These are phyloP conservation scores for Collybia sordida DNA, from an alignment of 768 basidiomycete species.

Conservation along the genomic window DNA sequence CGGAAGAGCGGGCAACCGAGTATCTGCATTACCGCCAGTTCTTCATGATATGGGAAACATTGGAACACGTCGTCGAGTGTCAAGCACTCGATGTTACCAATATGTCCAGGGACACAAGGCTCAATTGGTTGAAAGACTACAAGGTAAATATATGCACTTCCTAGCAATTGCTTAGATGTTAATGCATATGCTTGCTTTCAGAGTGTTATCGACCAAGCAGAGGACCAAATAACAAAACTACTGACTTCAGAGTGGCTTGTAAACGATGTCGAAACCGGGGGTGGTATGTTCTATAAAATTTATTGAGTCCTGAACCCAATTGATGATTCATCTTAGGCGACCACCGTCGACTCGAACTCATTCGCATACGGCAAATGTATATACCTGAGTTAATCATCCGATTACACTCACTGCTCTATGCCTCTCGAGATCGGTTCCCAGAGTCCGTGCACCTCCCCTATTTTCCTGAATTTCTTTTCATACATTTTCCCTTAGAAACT, in stretches of 20 bases:
- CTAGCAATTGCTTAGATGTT: neutral
- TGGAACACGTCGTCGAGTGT: conserved; percentile 61
- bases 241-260: conserved; percentile 80
- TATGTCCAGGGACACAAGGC: conserved; percentile 57
- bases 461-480: neutral
- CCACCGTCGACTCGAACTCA: conserved; percentile 62
- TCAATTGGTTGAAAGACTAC: conserved; percentile 66
- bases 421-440: conserved; percentile 62
- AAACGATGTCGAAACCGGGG: conserved; percentile 44
- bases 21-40: conserved; percentile 81
- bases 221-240: conserved; percentile 65
- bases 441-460: conserved; percentile 45
- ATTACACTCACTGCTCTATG: conserved; percentile 70
- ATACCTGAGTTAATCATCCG: conserved; percentile 89
- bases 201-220: conserved; percentile 62
- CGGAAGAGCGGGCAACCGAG: conserved; percentile 72
- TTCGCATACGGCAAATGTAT: conserved; percentile 84
- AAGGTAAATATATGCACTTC: conserved; percentile 37
- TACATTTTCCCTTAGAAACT: conserved; percentile 50
- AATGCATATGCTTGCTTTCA: conserved; percentile 23
- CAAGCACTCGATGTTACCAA: conserved; percentile 55
- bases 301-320: neutral
- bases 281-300: conserved; percentile 29
- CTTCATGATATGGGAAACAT: conserved; percentile 70
- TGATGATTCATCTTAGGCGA: conserved; percentile 34